A percentile compares a stretch with the other conserved stretches of the same genome.
These are phyloP conservation scores for Moricandia moricandioides DNA, from an alignment of 345 rosid species.

Conservation along the genomic window DNA sequence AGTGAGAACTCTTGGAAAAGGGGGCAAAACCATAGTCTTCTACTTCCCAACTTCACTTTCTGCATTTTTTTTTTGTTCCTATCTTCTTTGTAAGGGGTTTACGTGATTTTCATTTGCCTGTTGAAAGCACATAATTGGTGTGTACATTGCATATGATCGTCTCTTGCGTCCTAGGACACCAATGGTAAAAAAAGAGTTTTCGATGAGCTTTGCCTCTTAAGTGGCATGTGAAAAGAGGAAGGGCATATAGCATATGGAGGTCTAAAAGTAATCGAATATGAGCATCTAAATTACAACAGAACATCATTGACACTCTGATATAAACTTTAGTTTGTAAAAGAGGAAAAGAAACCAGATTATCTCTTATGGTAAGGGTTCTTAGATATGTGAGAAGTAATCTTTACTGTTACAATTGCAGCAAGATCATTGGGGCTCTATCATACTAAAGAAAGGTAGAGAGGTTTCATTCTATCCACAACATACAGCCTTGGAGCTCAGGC, in stretches of 20 bases:
- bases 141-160: constrained; percentile 30
- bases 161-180: constrained; percentile 18
- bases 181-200: neutral
- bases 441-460: no score
- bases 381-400: no score
- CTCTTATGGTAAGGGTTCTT: no score
- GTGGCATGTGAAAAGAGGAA: neutral
- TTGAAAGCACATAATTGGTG: constrained; percentile 25
- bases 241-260: neutral
- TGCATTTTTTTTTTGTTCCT: neutral
- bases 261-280: constrained; percentile 16
- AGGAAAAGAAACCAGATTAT: no score
- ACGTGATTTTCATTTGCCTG: constrained; percentile 20
- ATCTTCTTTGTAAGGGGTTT: neutral
- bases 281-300: neutral
- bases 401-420: no score
- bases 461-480: no score
- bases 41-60: constrained; percentile 13
- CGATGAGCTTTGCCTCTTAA: neutral
- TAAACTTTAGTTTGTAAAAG: no score
- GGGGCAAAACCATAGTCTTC: constrained; percentile 28
- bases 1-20: constrained; percentile 19
- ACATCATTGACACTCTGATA: no score
- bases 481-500: no score
- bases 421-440: no score